phyloP scores from a whole-genome alignment of 768 basidiomycete species.

The Kwoniella botswanensis region DNA sequence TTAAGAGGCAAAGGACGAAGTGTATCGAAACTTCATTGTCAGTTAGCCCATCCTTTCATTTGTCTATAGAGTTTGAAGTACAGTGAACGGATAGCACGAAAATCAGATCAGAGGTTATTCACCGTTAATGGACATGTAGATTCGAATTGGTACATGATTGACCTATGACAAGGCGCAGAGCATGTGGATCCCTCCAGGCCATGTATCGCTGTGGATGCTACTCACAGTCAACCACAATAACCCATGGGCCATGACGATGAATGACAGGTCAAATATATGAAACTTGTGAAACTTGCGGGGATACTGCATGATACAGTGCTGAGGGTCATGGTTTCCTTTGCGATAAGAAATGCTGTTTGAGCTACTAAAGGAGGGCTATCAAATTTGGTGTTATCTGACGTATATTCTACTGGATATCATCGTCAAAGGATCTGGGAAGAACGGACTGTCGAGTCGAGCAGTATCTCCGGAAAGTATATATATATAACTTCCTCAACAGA shows the following conservation, averaged over 20 bases:
- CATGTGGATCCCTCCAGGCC: no score
- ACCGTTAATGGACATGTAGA: no score
- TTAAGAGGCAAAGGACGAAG: neutral
- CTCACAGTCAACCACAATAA: no score
- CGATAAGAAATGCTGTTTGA: neutral
- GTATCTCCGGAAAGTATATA: neutral
- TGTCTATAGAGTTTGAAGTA: neutral
- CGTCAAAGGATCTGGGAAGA: neutral
- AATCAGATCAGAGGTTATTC: neutral
- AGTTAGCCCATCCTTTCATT: neutral
- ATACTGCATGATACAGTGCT: no score
- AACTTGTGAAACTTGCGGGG: no score
- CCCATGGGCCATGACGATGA: no score
- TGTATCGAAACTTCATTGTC: neutral
- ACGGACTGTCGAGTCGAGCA: neutral
- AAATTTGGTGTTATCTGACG: neutral
- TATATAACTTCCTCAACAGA: no score
- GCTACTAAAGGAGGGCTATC: neutral
- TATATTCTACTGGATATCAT: neutral
- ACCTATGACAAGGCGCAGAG: no score
- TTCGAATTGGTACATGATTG: no score
- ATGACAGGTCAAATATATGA: no score
- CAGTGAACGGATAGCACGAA: neutral
- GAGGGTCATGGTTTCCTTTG: no score
- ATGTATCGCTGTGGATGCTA: no score